Base-by-base conservation (phyloP, 495 filamentous ascomycete species). In the Penicillium mononematosum region DNA sequence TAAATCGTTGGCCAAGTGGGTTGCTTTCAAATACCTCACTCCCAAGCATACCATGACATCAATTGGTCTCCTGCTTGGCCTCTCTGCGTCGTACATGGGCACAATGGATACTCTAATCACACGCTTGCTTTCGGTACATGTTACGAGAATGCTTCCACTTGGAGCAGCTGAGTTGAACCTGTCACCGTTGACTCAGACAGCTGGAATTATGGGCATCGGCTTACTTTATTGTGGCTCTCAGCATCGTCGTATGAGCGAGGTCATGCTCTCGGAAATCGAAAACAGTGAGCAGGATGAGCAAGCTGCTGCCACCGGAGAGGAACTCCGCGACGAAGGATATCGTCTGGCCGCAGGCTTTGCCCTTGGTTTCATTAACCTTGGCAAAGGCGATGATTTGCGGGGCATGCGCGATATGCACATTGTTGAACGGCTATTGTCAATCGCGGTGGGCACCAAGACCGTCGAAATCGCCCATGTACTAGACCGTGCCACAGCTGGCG, bases 41-140 rank as follows among this genome's bases (percentile, higher is more conserved):
- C 94, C 94, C 3, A 98, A 98, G 67, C 94, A 98, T 71, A 92
- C 92, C 38, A 98, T 98, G 93, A 97, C 93, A 11, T 97, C 94
- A 7, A 95, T 99, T 57, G 94, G 95, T 10, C 79, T 99, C 19
- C 81, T 99, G 43, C 79, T 99, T 9, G 94, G 94, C 25, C 78
- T 98, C 50, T 91, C 95, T 3, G 95, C 90, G 11, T 96, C 93
- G 9, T 94, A 95, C 67, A 75, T 98, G 45, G 94, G 94, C 8
- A 97, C 92, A 22, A 97, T 96, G 95, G 92, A 99, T 64, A 90
- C 88, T 1, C 81, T 96, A 8, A 90, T 97, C 48, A 96, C 95
- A 5, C 85, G 92, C n/a, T 75, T 99, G 38, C 79, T 99, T 1
- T 98, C 95, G 6, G 91, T 99, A n/a, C 94, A 99, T 69, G 90